Percentiles rank a stretch among this genome's conserved stretches.
Evolutionary conservation across 2,329 filamentous ascomycete genomes (phyloP).

Genomic region (Colletotrichum salicis): DNA sequence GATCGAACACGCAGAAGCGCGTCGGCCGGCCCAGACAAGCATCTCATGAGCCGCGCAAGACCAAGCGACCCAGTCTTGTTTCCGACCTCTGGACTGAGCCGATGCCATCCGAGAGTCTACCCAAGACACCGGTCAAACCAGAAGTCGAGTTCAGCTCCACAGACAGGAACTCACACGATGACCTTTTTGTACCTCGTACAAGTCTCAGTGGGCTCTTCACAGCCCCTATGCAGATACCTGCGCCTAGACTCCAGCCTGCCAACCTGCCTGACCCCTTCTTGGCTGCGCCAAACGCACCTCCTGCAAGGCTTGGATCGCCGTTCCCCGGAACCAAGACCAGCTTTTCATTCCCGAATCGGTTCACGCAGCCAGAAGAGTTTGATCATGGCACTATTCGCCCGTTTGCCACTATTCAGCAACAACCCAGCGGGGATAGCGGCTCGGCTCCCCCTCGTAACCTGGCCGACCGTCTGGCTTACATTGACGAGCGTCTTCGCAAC

Average conservation of each 20-base stretch:
- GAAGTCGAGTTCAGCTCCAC: conserved; percentile 49
- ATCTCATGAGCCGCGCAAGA: conserved; percentile 57
- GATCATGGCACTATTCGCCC: conserved; percentile 58
- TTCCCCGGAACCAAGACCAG: conserved; percentile 63
- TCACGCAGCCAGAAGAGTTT: conserved; percentile 58
- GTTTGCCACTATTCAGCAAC: conserved; percentile 68
- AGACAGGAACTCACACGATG: conserved; percentile 46
- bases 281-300: conserved; percentile 47
- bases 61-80: conserved; percentile 64
- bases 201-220: conserved; percentile 55
- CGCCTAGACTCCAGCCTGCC: conserved; percentile 2
- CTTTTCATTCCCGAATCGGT: conserved; percentile 69
- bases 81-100: conserved; percentile 65
- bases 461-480: conserved; percentile 64
- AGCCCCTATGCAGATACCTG: conserved; percentile 24
- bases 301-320: conserved; percentile 67
- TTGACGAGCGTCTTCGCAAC: conserved; percentile 67
- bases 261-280: conserved; percentile 12
- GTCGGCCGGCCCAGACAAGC: conserved; percentile 54
- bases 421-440: conserved; percentile 44
- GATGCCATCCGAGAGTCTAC: conserved; percentile 40
- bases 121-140: conserved; percentile 36
- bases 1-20: conserved; percentile 66
- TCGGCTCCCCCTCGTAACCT: conserved; percentile 55
- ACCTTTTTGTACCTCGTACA: conserved; percentile 53